Percentiles rank a stretch among this genome's conserved stretches.
Conservation (phyloP, 805 yeast genomes). For the Candida glaebosa region DNA sequence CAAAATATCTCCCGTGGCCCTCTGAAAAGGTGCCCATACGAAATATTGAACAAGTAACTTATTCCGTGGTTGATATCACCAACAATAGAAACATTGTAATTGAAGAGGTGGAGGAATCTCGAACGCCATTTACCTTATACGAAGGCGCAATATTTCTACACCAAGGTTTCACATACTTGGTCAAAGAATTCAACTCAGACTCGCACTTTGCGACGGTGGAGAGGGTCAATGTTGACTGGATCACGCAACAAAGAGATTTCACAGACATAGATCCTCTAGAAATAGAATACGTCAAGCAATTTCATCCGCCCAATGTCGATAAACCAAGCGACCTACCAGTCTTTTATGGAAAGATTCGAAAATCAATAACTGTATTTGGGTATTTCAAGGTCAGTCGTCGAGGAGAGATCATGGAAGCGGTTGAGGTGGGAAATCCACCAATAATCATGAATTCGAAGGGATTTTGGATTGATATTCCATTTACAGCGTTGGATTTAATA, state of each 20-base stretch:
- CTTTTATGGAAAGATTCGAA: constrained; percentile 70
- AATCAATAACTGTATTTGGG: constrained; percentile 83
- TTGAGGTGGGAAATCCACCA: constrained; percentile 90
- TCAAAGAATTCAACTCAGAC: constrained; percentile 77
- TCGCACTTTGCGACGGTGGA: constrained; percentile 80
- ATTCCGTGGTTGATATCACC: constrained; percentile 88
- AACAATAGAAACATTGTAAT: constrained; percentile 71
- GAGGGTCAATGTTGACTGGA: constrained; percentile 92
- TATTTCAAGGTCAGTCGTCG: constrained; percentile 80
- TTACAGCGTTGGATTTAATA: constrained; percentile 55
- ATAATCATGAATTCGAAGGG: constrained; percentile 69
- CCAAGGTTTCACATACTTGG: constrained; percentile 88
- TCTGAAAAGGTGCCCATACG: constrained; percentile 70
- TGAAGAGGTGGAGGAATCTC: constrained; percentile 83
- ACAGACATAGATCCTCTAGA: constrained; percentile 88
- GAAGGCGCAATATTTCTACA: constrained; percentile 92
- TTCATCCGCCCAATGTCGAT: constrained; percentile 36
- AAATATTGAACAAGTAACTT: constrained; percentile 76
- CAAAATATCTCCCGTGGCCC: constrained; percentile 77
- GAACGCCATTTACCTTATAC: constrained; percentile 87
- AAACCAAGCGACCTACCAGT: constrained; percentile 48
- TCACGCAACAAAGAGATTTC: constrained; percentile 85
- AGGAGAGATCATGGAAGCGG: constrained; percentile 83
- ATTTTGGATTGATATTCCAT: constrained; percentile 87
- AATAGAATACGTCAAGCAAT: constrained; percentile 59